Evolutionary conservation across 306 rosid species (phyloP), one percentile per base, ranked within the genome.

Genomic region (Begonia fuchsioides): DNA sequence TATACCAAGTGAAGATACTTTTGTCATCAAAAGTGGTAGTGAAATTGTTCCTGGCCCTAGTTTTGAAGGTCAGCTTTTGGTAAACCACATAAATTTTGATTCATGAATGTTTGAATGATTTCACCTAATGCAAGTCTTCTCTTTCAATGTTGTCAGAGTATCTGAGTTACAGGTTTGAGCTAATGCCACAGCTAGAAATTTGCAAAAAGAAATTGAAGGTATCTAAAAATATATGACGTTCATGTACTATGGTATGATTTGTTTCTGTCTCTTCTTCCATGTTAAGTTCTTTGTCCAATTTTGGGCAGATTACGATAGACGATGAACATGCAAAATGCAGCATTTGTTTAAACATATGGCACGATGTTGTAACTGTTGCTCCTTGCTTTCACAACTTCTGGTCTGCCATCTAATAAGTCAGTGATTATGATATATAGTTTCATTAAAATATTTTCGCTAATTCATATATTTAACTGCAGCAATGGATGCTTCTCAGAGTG

Each of bases 401-500:
- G 95, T 81, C 57, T 73, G 74, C 52, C 46, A 26, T 41, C 54
- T 62, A 15, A 19, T 50, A 46, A 53, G 32, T 61, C 18, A 10
- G 17, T 13, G 39, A 55, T 55, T 50, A 63, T 55, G 40, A 43
- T 59, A 54, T 58, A 43, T 51, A 47, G 51, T 62, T 50, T 67
- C 6, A 57, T 38, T 49, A 5, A 5, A 26, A 4, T 26, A 26
- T 26, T 26, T 26, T 26, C 35, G 7, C 35, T 3, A 26, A 26
- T 26, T 26, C 8, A 26, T 26, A 5, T 39, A 46, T 48, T 61
- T 56, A 64, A 52, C 55, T 49, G 53, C 86, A 84, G 95, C 80
- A 88, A 88, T 1, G 95, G 96, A 60, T 88, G 96, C 75, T 88
- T 88, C 86, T 83, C 93, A 43, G 90, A 83, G 74, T 88, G 96